Conservation (phyloP, 2,329 filamentous ascomycete genomes). For the Cordyceps cateniannulata region DNA sequence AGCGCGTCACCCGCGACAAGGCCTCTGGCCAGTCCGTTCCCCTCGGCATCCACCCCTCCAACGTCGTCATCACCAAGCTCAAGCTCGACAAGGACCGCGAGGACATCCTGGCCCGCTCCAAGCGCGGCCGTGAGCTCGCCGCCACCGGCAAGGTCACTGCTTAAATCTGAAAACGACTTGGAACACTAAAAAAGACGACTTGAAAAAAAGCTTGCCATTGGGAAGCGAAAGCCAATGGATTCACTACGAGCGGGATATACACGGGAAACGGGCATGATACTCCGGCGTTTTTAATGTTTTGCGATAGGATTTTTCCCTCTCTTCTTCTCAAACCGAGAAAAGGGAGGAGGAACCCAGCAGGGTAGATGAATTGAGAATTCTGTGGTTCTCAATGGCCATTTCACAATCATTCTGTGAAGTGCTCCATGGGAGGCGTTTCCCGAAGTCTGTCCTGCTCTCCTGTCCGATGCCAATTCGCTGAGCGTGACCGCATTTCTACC, state of each 20-base stretch:
- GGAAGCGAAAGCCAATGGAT: slow-evolving; percentile 14
- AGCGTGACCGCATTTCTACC: slow-evolving; percentile 12
- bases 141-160: slow-evolving; percentile 63
- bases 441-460: slow-evolving; percentile 45
- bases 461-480: slow-evolving; percentile 8
- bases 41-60: slow-evolving; percentile 89
- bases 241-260: slow-evolving; percentile 15
- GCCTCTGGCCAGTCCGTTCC: slow-evolving; percentile 93
- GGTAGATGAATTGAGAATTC: slow-evolving; percentile 37
- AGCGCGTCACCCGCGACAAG: slow-evolving; percentile 96
- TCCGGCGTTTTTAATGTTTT: slow-evolving; percentile 28
- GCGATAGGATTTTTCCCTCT: background rate
- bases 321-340: background rate
- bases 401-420: slow-evolving; percentile 60
- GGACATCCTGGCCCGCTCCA: slow-evolving; percentile 80
- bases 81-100: slow-evolving; percentile 97
- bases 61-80: slow-evolving; percentile 97
- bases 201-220: slow-evolving; percentile 18
- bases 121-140: slow-evolving; percentile 68
- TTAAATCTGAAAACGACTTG: slow-evolving; percentile 27
- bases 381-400: slow-evolving; percentile 63
- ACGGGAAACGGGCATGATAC: slow-evolving; percentile 30
- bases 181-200: slow-evolving; percentile 13
- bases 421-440: slow-evolving; percentile 70
- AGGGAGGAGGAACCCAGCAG: slow-evolving; percentile 18